A percentile compares a stretch with the other conserved stretches of the same genome.
phyloP scores from a whole-genome alignment of 2,329 filamentous ascomycete species.

The Claviceps monticola region DNA sequence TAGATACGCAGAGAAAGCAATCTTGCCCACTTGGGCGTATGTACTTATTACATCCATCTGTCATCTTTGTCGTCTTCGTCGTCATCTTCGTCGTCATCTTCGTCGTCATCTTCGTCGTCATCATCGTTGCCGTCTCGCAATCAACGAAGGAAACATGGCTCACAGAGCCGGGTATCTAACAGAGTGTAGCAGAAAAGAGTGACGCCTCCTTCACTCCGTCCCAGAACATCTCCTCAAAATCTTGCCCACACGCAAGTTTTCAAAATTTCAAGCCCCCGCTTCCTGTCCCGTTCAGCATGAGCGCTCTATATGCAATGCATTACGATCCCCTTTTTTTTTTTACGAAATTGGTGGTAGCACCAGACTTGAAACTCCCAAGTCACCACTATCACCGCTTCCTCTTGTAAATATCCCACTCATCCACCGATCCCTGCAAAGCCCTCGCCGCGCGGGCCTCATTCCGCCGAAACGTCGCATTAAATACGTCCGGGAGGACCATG shows the following conservation, averaged over 20 bases:
- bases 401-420: conserved; percentile 33
- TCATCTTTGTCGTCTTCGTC: too few species aligned
- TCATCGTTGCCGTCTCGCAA: background rate
- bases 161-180: conserved; percentile 1
- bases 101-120: background rate
- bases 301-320: background rate
- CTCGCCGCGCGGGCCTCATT: conserved; percentile 43
- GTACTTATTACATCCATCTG: too few species aligned
- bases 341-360: too few species aligned
- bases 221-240: too few species aligned
- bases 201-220: too few species aligned
- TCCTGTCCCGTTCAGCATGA: background rate
- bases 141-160: background rate
- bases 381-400: conserved; percentile 28
- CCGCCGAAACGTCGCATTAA: conserved; percentile 46
- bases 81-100: background rate
- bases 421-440: conserved; percentile 36
- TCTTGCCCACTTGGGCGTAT: too few species aligned
- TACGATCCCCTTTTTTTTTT: too few species aligned
- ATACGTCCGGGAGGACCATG: conserved; percentile 46
- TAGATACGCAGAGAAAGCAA: too few species aligned
- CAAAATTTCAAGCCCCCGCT: background rate
- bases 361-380: background rate
- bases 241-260: too few species aligned
- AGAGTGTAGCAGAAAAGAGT: background rate